Evolutionary conservation across 345 rosid species (phyloP).

Genomic region (Hibiscus mutabilis): DNA sequence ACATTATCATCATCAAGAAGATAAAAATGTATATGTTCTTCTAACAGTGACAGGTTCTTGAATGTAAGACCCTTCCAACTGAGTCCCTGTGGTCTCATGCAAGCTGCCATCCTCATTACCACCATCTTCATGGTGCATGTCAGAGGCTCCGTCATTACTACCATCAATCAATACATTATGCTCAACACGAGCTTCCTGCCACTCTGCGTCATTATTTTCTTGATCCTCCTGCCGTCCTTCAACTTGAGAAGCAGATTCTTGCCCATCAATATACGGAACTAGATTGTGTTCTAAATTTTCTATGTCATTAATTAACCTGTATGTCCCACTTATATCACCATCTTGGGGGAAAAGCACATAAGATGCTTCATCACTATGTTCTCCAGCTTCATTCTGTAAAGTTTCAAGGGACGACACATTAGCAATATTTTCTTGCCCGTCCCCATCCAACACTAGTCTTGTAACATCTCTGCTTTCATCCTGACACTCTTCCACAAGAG

Average conservation of each 20-base stretch:
- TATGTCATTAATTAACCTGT: slow-evolving; percentile 13
- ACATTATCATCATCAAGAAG: slow-evolving; percentile 47
- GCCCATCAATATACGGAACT: slow-evolving; percentile 22
- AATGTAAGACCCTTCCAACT: slow-evolving; percentile 51
- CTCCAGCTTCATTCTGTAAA: slow-evolving; percentile 24
- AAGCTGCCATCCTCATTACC: slow-evolving; percentile 33
- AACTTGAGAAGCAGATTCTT: slow-evolving; percentile 26
- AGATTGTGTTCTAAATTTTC: slow-evolving; percentile 27
- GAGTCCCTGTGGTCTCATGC: slow-evolving; percentile 50
- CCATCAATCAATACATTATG: slow-evolving; percentile 34
- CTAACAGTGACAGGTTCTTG: slow-evolving; percentile 35
- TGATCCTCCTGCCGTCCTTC: slow-evolving; percentile 33
- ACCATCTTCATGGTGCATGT: slow-evolving; percentile 25
- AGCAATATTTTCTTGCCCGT: slow-evolving; percentile 20
- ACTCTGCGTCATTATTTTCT: slow-evolving; percentile 36
- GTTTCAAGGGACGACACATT: slow-evolving; percentile 23
- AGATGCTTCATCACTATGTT: slow-evolving; percentile 15
- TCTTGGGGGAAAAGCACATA: slow-evolving; percentile 24
- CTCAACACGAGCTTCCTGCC: slow-evolving; percentile 33
- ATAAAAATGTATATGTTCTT: slow-evolving; percentile 46
- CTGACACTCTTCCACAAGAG: slow-evolving; percentile 35
- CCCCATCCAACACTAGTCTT: slow-evolving; percentile 27
- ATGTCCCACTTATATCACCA: slow-evolving; percentile 21
- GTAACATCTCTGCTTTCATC: slow-evolving; percentile 32
- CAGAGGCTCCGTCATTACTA: slow-evolving; percentile 10